Percentiles rank a stretch among this genome's conserved stretches.
phyloP scores from a whole-genome alignment of 192 early-diverging fungal species.

The Backusella liffmaniae region DNA sequence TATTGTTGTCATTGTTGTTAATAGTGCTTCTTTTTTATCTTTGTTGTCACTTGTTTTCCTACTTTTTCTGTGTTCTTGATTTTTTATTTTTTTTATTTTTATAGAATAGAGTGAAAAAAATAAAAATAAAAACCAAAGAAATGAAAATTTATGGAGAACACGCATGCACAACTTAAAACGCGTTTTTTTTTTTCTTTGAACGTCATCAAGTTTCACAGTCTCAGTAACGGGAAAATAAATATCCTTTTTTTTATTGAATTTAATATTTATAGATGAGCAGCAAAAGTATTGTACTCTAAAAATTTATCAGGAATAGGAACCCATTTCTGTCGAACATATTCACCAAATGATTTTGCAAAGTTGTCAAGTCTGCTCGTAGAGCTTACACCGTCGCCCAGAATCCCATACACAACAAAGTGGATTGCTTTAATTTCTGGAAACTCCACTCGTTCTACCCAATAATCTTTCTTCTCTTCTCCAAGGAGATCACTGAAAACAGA shows the following conservation, averaged over 20 bases:
- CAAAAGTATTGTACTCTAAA: background rate
- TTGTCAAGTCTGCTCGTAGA: background rate
- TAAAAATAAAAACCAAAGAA: background rate
- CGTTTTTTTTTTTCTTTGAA: background rate
- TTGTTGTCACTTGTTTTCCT: background rate
- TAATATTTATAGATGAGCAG: background rate
- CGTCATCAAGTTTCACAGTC: constrained; percentile 5
- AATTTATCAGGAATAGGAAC: background rate
- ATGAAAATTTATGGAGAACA: background rate
- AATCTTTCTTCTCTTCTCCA: background rate
- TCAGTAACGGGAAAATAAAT: background rate
- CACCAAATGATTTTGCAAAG: background rate
- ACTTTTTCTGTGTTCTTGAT: background rate
- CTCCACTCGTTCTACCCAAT: background rate
- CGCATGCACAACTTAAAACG: constrained; percentile 4
- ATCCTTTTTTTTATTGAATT: background rate
- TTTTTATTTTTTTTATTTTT: background rate
- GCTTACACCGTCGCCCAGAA: background rate
- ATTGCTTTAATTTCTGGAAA: background rate
- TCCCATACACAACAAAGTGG: background rate
- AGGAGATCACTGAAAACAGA: background rate
- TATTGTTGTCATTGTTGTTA: background rate
- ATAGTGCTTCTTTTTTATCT: background rate
- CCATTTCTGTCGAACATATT: constrained; percentile 1
- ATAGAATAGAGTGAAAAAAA: background rate